Percentiles rank a stretch among this genome's conserved stretches.
Conservation (phyloP, 2,329 filamentous ascomycete genomes). For the Pseudogymnoascus sp. region DNA sequence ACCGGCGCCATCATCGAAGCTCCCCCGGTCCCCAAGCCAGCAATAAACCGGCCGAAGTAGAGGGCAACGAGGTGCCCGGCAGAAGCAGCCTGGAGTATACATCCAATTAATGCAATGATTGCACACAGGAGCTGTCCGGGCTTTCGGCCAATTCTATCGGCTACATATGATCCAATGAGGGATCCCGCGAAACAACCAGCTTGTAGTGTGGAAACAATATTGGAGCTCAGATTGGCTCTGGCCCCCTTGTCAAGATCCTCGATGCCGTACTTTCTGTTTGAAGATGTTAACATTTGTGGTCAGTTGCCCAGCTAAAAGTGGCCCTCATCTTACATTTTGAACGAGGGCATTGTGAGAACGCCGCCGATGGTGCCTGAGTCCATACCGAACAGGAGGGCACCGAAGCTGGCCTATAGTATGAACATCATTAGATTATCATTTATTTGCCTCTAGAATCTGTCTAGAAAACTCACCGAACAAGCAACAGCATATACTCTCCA, state of each 20-base stretch:
- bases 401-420: constrained; percentile 15
- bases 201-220: constrained; percentile 59
- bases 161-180: background rate
- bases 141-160: background rate
- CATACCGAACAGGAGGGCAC: constrained; percentile 23
- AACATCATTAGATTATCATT: background rate
- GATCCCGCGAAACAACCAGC: constrained; percentile 53
- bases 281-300: background rate
- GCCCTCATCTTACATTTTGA: background rate
- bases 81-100: constrained; percentile 55
- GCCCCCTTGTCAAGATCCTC: background rate
- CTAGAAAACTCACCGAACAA: background rate
- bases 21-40: constrained; percentile 40
- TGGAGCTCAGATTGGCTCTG: background rate
- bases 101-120: constrained; percentile 50
- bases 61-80: constrained; percentile 22
- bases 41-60: constrained; percentile 33
- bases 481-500: constrained; percentile 12
- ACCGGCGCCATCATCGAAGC: constrained; percentile 18
- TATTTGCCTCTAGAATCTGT: background rate
- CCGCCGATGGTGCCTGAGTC: constrained; percentile 25
- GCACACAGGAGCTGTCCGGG: constrained; percentile 47
- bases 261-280: background rate
- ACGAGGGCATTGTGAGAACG: constrained; percentile 16
- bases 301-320: background rate